Base-by-base conservation (phyloP, 2,329 filamentous ascomycete genomes). In the Diaporthe citriasiana region DNA sequence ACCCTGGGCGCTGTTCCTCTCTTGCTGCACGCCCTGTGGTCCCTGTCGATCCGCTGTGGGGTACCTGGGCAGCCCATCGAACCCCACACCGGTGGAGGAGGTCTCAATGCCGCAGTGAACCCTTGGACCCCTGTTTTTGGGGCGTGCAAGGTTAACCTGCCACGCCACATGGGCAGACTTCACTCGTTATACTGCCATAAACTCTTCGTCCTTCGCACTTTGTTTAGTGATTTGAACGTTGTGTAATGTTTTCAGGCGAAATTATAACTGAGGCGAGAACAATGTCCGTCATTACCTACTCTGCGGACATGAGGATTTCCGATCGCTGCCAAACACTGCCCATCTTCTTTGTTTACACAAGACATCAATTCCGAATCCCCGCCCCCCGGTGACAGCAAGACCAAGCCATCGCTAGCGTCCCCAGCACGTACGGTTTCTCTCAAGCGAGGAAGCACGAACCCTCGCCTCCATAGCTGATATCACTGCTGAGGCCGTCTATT, bases 11-110 rank as follows among this genome's bases (percentile, higher is more conserved):
- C 10, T 12, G 57, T 47, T 9, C 4, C 9, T 45, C 33, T 30
- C 25, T 47, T 63, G 17, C 42, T 66, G 60, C 60, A 66, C 30
- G 45, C 45, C 63, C 63, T 51, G 8, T 25, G 47, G 63, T 53
- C 63, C 63, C 63, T 68, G 63, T 40, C 63, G 63, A 68, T 68
- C 30, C 15, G 63, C 40, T 53, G 63, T 68, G 63, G 63, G 63
- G 47, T 27, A 51, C 22, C 22, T 35, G 22, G 30, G 63, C n/a
- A 8, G 22, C 30, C 45, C 45, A 66, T 35, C 17, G 9, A 25
- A 27, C 45, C 19, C 56, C 50, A 47, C 35, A 25, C 53, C 53
- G 38, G 30, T 25, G 33, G 55, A 30, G 51, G 53, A 56, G 38
- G 57, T 60, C 57, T 60, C 56, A 27, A 12, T 40, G 35, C 56